These are phyloP conservation scores for Pichia occidentalis DNA, from an alignment of 805 yeast species.

Conservation along the genomic window DNA sequence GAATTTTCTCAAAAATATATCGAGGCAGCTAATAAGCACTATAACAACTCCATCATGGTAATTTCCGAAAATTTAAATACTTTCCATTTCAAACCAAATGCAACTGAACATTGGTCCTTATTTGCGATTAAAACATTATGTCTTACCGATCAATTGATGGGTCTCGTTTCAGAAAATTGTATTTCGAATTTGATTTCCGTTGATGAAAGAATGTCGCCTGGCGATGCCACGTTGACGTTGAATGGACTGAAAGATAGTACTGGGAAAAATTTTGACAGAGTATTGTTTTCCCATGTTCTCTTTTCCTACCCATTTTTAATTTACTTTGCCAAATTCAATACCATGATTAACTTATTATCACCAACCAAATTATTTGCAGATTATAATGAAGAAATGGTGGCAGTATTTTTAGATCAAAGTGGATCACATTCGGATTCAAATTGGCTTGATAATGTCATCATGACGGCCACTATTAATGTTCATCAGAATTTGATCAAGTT, in stretches of 20 bases:
- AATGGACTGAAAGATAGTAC: background rate
- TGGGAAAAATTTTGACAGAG: constrained; percentile 6
- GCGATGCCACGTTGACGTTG: background rate
- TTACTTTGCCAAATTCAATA: constrained; percentile 30
- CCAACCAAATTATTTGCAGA: constrained; percentile 34
- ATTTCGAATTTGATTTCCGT: constrained; percentile 6
- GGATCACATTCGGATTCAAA: background rate
- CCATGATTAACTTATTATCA: constrained; percentile 31
- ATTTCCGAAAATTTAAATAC: constrained; percentile 13
- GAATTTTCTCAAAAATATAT: constrained; percentile 17
- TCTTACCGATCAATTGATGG: constrained; percentile 30
- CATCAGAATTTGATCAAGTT: constrained; percentile 35
- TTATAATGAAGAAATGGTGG: constrained; percentile 22
- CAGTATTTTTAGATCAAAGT: constrained; percentile 2
- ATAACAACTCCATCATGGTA: constrained; percentile 21
- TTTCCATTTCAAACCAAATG: background rate
- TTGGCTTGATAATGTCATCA: constrained; percentile 36
- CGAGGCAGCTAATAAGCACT: constrained; percentile 22
- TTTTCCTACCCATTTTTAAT: constrained; percentile 36
- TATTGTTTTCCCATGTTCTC: constrained; percentile 24
- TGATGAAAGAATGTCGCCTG: background rate
- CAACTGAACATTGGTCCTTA: constrained; percentile 30
- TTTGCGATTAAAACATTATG: constrained; percentile 37
- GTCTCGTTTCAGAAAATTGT: constrained; percentile 17
- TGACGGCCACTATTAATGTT: constrained; percentile 33